Conservation (phyloP, 495 filamentous ascomycete genomes). For the Neurospora tetrasperma region DNA sequence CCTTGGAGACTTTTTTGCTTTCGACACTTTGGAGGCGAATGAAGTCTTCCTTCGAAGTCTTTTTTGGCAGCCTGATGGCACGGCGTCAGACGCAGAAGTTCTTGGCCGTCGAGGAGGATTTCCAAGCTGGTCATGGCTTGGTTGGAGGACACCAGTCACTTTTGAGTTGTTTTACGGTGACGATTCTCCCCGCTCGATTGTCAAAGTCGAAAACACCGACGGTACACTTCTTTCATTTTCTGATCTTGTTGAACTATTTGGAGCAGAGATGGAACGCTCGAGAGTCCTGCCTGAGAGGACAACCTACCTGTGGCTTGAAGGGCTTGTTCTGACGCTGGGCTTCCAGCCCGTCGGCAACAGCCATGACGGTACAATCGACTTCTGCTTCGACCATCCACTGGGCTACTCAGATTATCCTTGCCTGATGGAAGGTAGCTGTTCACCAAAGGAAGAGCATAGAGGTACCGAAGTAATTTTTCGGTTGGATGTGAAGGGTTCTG, state of each 20-base stretch:
- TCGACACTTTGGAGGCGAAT: not conserved
- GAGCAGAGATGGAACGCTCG: not conserved
- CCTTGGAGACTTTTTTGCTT: too few relatives aligned
- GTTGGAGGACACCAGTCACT: not conserved
- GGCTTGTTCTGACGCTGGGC: not conserved
- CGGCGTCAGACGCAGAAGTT: not conserved
- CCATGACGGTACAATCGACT: not conserved
- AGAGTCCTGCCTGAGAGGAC: not conserved
- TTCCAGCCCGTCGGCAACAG: not conserved
- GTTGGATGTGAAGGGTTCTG: not conserved
- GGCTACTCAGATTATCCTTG: not conserved
- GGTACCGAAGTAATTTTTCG: not conserved
- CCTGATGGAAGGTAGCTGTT: not conserved
- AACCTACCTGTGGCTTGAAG: not conserved
- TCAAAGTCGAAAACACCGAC: not conserved
- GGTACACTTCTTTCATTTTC: not conserved
- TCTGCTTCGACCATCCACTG: not conserved
- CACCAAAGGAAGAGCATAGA: too few relatives aligned
- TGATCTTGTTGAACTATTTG: fast-evolving
- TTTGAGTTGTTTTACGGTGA: too few relatives aligned
- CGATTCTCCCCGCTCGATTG: too few relatives aligned
- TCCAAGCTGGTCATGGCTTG: not conserved
- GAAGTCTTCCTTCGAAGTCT: not conserved
- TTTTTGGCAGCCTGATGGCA: not conserved
- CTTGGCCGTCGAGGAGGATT: not conserved